phyloP scores from a whole-genome alignment of 192 early-diverging fungal species.

The Coemansia sp. region DNA sequence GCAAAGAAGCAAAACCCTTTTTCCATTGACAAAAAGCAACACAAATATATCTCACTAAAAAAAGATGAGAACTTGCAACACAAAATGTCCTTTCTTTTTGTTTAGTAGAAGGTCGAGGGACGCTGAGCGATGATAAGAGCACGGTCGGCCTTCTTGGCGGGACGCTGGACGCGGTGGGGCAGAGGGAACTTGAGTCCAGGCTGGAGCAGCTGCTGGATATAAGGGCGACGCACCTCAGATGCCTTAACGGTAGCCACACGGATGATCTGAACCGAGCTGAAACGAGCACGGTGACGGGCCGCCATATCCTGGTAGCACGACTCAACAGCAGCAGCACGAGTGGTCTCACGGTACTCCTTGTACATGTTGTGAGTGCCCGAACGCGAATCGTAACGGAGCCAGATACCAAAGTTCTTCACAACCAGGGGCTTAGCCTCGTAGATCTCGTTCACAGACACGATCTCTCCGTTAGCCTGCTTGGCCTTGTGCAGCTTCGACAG shows the following conservation, averaged over 20 bases:
- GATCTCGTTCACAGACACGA: conserved; percentile 97
- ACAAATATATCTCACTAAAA: background rate
- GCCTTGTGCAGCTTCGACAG: conserved; percentile 98
- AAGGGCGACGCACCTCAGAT: conserved; percentile 90
- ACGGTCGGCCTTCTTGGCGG: conserved; percentile 78
- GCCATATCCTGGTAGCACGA: conserved; percentile 97
- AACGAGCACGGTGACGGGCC: conserved; percentile 97
- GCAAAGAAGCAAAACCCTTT: background rate
- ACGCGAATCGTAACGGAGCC: conserved; percentile 99
- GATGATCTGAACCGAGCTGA: conserved; percentile 98
- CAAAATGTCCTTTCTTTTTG: too few species aligned
- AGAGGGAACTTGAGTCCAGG: conserved; percentile 95
- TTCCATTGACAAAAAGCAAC: background rate
- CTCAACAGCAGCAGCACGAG: conserved; percentile 72
- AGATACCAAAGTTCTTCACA: conserved; percentile 99
- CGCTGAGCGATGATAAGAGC: conserved; percentile 87
- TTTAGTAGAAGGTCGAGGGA: conserved; percentile 83
- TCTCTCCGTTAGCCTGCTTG: conserved; percentile 98
- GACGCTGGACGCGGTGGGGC: conserved; percentile 90
- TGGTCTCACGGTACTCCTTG: conserved; percentile 99
- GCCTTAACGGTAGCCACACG: conserved; percentile 91
- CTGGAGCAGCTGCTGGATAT: conserved; percentile 94
- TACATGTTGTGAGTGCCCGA: conserved; percentile 99
- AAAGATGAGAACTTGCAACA: too few species aligned
- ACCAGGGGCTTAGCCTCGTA: conserved; percentile 88